Percentiles rank a stretch among this genome's conserved stretches.
Evolutionary conservation across 1,139 yeast genomes (phyloP).

Genomic region (Suhomyces ambrosiae): DNA sequence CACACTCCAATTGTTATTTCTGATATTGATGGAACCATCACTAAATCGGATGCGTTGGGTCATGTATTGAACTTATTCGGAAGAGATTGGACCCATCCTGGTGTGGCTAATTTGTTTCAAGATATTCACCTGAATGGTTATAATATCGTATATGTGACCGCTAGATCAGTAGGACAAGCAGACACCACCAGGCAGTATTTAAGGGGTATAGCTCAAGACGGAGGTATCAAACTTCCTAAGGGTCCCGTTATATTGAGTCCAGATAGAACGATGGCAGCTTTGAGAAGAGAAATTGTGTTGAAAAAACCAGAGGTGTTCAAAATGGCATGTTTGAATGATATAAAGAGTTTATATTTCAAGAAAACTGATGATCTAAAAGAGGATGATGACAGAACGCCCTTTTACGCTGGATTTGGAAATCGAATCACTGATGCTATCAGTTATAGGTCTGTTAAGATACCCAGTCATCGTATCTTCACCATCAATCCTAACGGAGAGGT

Average conservation of each 20-base stretch:
- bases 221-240: slow-evolving; percentile 68
- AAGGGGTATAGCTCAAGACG: slow-evolving; percentile 71
- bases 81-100: slow-evolving; percentile 97
- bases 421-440: slow-evolving; percentile 96
- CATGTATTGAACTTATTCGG: slow-evolving; percentile 94
- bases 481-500: slow-evolving; percentile 97
- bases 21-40: slow-evolving; percentile 97
- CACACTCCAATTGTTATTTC: slow-evolving; percentile 90
- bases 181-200: slow-evolving; percentile 89
- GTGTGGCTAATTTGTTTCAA: slow-evolving; percentile 87
- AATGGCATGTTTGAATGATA: slow-evolving; percentile 94
- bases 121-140: slow-evolving; percentile 89
- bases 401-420: slow-evolving; percentile 97
- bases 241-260: slow-evolving; percentile 98
- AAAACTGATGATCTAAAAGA: slow-evolving; percentile 28
- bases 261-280: slow-evolving; percentile 95
- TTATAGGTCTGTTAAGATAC: slow-evolving; percentile 91
- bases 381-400: slow-evolving; percentile 62
- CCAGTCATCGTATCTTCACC: slow-evolving; percentile 92
- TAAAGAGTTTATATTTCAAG: slow-evolving; percentile 61
- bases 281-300: slow-evolving; percentile 85
- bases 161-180: slow-evolving; percentile 95
- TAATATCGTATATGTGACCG: slow-evolving; percentile 89
- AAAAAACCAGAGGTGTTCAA: slow-evolving; percentile 97
- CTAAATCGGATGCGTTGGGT: slow-evolving; percentile 96